These are phyloP conservation scores for Xerocomus spinulosus DNA, from an alignment of 768 basidiomycete species.

Conservation along the genomic window DNA sequence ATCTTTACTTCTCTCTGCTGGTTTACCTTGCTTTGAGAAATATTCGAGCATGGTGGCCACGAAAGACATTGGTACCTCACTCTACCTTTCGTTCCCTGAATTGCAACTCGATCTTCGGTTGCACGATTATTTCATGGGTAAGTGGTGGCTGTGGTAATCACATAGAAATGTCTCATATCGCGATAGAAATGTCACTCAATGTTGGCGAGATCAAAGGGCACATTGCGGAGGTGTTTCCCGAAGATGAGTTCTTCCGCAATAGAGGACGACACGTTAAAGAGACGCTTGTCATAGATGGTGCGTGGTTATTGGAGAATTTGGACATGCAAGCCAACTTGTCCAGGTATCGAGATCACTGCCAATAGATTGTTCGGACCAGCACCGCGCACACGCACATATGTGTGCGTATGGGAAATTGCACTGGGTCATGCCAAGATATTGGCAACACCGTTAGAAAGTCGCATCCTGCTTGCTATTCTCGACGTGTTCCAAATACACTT, in stretches of 20 bases:
- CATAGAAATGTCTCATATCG: slow-evolving; percentile 6
- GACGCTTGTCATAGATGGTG: slow-evolving; percentile 49
- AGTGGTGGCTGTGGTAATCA: slow-evolving; percentile 9
- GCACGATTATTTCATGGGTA: slow-evolving; percentile 89
- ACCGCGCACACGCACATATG: slow-evolving; percentile 78
- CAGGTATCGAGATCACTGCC: slow-evolving; percentile 74
- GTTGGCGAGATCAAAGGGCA: slow-evolving; percentile 53
- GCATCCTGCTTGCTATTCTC: slow-evolving; percentile 47
- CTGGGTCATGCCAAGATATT: slow-evolving; percentile 58
- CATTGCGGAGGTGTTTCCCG: slow-evolving; percentile 44
- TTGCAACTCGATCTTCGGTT: slow-evolving; percentile 72
- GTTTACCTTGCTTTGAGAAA: slow-evolving; percentile 58
- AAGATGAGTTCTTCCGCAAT: slow-evolving; percentile 33
- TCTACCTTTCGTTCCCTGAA: slow-evolving; percentile 58
- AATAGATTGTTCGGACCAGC: slow-evolving; percentile 88
- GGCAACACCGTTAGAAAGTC: slow-evolving; percentile 51
- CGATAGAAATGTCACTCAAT: slow-evolving; percentile 75
- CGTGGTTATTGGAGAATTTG: slow-evolving; percentile 1
- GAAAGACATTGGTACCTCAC: slow-evolving; percentile 47
- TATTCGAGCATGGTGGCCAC: slow-evolving; percentile 14
- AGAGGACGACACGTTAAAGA: slow-evolving; percentile 25
- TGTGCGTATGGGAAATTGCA: slow-evolving; percentile 91
- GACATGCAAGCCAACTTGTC: slow-evolving; percentile 1
- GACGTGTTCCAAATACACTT: slow-evolving; percentile 66
- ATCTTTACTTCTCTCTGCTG: slow-evolving; percentile 59